phyloP scores from a whole-genome alignment of 768 basidiomycete species.

The Epithele typhae region DNA sequence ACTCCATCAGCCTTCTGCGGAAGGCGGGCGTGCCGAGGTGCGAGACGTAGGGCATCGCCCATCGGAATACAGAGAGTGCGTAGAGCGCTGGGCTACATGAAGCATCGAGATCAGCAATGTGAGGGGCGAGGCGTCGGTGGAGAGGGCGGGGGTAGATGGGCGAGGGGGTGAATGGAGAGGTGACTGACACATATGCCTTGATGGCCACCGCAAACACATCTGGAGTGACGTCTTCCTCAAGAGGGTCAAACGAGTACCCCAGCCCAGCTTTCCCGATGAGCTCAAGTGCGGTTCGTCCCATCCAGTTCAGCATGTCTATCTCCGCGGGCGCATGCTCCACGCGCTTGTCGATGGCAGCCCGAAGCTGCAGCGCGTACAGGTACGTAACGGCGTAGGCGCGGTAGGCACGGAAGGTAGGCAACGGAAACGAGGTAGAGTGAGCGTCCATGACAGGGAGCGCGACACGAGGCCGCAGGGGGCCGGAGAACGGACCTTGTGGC shows the following conservation, averaged over 20 bases:
- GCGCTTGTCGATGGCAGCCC: slow-evolving; percentile 12
- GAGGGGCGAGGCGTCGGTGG: too few relatives aligned
- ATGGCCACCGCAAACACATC: slow-evolving; percentile 24
- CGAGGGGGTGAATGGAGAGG: slow-evolving; percentile 32
- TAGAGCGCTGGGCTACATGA: slow-evolving; percentile 40
- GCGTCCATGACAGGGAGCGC: not conserved
- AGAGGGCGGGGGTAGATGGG: slow-evolving; percentile 17
- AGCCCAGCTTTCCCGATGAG: slow-evolving; percentile 23
- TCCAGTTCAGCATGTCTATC: slow-evolving; percentile 24
- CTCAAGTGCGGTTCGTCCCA: slow-evolving; percentile 24
- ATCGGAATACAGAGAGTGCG: slow-evolving; percentile 40
- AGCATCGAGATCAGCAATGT: too few relatives aligned
- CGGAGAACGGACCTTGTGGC: slow-evolving; percentile 16
- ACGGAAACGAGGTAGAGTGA: not conserved
- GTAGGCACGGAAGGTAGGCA: slow-evolving; percentile 5
- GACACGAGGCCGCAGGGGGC: not conserved
- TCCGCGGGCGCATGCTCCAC: slow-evolving; percentile 11
- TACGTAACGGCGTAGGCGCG: not conserved
- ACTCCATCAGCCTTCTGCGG: slow-evolving; percentile 39
- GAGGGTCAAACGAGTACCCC: slow-evolving; percentile 23
- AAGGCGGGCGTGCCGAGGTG: slow-evolving; percentile 39
- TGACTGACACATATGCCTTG: slow-evolving; percentile 22
- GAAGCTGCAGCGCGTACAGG: slow-evolving; percentile 7
- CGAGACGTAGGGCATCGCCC: slow-evolving; percentile 42
- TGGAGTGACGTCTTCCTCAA: slow-evolving; percentile 12